Conservation (phyloP, 2,329 filamentous ascomycete genomes). For the Aureobasidium sp. region DNA sequence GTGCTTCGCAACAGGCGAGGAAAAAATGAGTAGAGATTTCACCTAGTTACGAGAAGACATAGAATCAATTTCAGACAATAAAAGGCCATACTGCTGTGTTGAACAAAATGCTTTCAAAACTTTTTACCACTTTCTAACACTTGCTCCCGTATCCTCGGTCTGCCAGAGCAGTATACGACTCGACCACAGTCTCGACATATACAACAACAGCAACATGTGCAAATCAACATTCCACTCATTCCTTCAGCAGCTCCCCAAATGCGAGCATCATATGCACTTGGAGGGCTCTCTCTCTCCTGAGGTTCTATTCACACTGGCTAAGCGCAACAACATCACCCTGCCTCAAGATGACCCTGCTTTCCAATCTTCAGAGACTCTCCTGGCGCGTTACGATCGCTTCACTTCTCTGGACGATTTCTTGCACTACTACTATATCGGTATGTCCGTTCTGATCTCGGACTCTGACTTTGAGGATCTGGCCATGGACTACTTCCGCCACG, state of each 20-base stretch:
- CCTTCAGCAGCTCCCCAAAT: constrained; percentile 63
- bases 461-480: constrained; percentile 68
- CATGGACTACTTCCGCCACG: constrained; percentile 62
- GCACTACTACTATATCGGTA: constrained; percentile 70
- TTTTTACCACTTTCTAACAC: background rate
- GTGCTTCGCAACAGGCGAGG: constrained; percentile 7
- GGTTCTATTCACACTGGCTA: constrained; percentile 63
- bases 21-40: constrained; percentile 10
- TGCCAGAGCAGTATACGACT: no score
- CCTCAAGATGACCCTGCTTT: constrained; percentile 54
- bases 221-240: constrained; percentile 51
- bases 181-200: background rate
- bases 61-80: background rate
- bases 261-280: constrained; percentile 75
- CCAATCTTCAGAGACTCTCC: constrained; percentile 51
- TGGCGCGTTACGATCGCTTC: constrained; percentile 59
- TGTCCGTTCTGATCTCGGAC: constrained; percentile 58
- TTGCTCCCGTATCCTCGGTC: background rate
- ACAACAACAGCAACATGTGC: constrained; percentile 33
- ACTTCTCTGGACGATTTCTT: constrained; percentile 70
- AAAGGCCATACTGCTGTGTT: background rate
- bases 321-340: constrained; percentile 58
- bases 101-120: background rate
- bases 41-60: background rate
- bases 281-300: constrained; percentile 67